Conservation (phyloP, 768 basidiomycete species). For the Daedalea quercina region DNA sequence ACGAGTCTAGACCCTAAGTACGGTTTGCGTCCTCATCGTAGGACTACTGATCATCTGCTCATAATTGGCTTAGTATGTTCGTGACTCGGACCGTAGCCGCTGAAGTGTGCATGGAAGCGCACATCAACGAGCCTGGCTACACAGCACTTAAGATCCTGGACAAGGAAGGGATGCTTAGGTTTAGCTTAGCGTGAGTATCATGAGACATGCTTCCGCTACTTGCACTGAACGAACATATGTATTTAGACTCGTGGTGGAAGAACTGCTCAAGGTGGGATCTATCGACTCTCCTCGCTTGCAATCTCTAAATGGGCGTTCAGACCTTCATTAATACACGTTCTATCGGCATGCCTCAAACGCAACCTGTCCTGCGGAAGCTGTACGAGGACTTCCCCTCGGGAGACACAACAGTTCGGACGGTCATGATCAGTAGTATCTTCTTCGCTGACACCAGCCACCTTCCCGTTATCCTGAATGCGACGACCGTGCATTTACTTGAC, state of each 20-base stretch:
- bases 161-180: conserved; percentile 57
- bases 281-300: not conserved
- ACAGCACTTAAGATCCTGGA: conserved; percentile 61
- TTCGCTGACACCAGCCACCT: conserved; percentile 25
- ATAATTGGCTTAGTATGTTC: conserved; percentile 53
- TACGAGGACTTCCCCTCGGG: conserved; percentile 60
- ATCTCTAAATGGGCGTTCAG: conserved; percentile 27
- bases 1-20: conserved; percentile 66
- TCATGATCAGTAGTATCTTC: conserved; percentile 69
- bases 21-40: conserved; percentile 11
- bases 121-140: conserved; percentile 64
- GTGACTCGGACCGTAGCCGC: conserved; percentile 78
- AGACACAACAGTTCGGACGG: conserved; percentile 56
- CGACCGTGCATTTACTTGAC: conserved; percentile 6
- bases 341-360: conserved; percentile 42
- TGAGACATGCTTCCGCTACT: not conserved
- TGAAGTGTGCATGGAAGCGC: conserved; percentile 78
- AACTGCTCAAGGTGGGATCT: conserved; percentile 53
- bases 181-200: conserved; percentile 52
- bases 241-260: conserved; percentile 46
- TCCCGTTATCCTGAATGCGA: conserved; percentile 15
- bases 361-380: conserved; percentile 51
- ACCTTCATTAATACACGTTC: conserved; percentile 66
- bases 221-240: not conserved
- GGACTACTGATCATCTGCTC: not conserved